Evolutionary conservation across 345 rosid genomes (phyloP), one percentile per base, ranked within the genome.

Genomic region (Raphanus raphanistrum): DNA sequence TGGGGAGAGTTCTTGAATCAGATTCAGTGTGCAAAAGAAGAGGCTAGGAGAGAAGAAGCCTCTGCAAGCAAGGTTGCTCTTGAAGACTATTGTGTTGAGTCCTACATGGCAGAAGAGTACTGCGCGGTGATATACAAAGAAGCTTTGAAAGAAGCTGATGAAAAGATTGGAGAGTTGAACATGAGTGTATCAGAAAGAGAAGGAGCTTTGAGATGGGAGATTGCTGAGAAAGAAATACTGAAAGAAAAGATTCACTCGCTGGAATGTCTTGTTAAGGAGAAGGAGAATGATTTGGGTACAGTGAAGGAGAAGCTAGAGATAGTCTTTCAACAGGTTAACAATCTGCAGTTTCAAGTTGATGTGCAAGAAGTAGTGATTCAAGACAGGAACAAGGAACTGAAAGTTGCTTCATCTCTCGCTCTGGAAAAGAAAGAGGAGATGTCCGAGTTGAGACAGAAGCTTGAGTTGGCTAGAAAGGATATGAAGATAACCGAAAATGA

Each of bases 61-160:
- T 68, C 60, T 28, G 26, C 66, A 62, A 69, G 74, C 72, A 76
- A 52, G 58, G 16, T 59, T 68, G 84, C 76, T 72, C 71, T 76
- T 84, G 83, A 83, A 72, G 89, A 86, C 73, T 79, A 80, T 52
- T 75, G 82, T 62, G 58, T 84, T 48, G 93, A 85, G 74, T 82
- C 87, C 27, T 68, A 68, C 78, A 55, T 82, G 16, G 66, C 63
- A 76, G 84, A 84, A 77, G 90, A 66, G 60, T 60, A 82, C n/a
- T 70, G 70, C 31, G 84, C 52, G 61, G 67, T 81, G 32, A 58
- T 86, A 43, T 81, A 72, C 59, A 78, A 63, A 78, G 91, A 83
- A 73, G 73, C 87, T 48, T 70, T 89, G 36, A 84, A 74, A 80
- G 93, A 87, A 78, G 93, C 90, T 33, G 76, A 64, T 75, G 83